phyloP scores from a whole-genome alignment of 352 stramenopile genomes.

The Globisporangium sylvaticum region DNA sequence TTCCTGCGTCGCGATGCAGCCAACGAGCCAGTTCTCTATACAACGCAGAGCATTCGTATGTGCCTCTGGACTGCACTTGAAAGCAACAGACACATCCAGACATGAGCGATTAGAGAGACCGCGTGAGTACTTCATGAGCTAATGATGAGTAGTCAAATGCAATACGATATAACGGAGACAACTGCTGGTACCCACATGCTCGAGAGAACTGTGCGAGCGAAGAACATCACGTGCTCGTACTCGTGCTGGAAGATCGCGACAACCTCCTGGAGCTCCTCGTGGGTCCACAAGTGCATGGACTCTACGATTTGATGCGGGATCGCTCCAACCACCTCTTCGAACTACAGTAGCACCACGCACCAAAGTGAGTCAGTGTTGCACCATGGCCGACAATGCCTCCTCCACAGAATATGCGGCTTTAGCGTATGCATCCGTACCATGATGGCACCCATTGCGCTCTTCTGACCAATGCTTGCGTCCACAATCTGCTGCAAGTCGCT shows the following conservation, averaged over 20 bases:
- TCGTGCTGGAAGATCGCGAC: slow-evolving; percentile 37
- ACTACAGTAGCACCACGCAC: slow-evolving; percentile 15
- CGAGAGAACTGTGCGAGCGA: slow-evolving; percentile 36
- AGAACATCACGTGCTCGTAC: slow-evolving; percentile 34
- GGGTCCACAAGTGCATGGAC: slow-evolving; percentile 22
- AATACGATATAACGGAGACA: too few relatives aligned
- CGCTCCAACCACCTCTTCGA: slow-evolving; percentile 41
- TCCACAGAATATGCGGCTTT: background rate
- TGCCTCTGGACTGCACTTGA: slow-evolving; percentile 30
- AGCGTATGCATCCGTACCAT: slow-evolving; percentile 24
- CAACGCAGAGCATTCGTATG: slow-evolving; percentile 45
- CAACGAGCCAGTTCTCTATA: slow-evolving; percentile 61
- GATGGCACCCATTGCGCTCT: slow-evolving; percentile 26
- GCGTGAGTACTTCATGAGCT: background rate
- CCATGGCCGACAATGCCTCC: background rate
- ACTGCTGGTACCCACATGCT: slow-evolving; percentile 28
- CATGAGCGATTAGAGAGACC: slow-evolving; percentile 7
- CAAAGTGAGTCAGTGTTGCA: background rate
- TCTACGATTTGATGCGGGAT: slow-evolving; percentile 45
- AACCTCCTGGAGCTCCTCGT: slow-evolving; percentile 22
- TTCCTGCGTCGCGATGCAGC: slow-evolving; percentile 41
- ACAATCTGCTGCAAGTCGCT: slow-evolving; percentile 42
- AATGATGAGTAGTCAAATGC: too few relatives aligned
- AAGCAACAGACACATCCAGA: background rate
- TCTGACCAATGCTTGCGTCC: slow-evolving; percentile 28